Percentiles rank a stretch among this genome's conserved stretches.
Evolutionary conservation across 371 early-diverging fungal species (phyloP).

Genomic region (Mucor velutinosus): DNA sequence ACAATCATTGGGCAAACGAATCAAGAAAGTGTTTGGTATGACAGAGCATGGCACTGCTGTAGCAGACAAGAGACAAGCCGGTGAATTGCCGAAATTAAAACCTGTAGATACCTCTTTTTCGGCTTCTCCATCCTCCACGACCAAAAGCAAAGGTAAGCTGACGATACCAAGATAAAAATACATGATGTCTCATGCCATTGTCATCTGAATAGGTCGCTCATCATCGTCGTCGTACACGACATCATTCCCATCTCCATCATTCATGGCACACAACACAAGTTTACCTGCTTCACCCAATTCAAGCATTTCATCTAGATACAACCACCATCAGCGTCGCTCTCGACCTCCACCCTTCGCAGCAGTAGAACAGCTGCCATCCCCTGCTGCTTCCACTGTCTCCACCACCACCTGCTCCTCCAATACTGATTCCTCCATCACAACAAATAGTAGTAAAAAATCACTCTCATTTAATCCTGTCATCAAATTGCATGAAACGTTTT

Average conservation of each 20-base stretch:
- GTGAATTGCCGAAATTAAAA: constrained; percentile 6
- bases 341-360: neutral
- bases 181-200: neutral
- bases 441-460: constrained; percentile 11
- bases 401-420: neutral
- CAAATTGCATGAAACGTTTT: constrained; percentile 58
- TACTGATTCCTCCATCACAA: neutral
- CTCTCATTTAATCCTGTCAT: constrained; percentile 22
- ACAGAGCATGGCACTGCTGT: neutral
- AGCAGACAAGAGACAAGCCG: neutral
- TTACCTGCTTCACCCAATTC: constrained; percentile 22
- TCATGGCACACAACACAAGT: neutral
- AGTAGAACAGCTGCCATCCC: constrained; percentile 11
- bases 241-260: neutral
- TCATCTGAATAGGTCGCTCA: neutral
- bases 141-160: constrained; percentile 2
- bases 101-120: neutral
- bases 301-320: constrained; percentile 12
- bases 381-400: constrained; percentile 24
- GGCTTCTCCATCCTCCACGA: neutral
- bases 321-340: constrained; percentile 6
- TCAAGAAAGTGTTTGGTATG: constrained; percentile 25
- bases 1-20: constrained; percentile 26
- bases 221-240: neutral
- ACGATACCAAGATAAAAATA: neutral